These are phyloP conservation scores for Daldinia bambusicola DNA, from an alignment of 495 filamentous ascomycete species.

Conservation along the genomic window DNA sequence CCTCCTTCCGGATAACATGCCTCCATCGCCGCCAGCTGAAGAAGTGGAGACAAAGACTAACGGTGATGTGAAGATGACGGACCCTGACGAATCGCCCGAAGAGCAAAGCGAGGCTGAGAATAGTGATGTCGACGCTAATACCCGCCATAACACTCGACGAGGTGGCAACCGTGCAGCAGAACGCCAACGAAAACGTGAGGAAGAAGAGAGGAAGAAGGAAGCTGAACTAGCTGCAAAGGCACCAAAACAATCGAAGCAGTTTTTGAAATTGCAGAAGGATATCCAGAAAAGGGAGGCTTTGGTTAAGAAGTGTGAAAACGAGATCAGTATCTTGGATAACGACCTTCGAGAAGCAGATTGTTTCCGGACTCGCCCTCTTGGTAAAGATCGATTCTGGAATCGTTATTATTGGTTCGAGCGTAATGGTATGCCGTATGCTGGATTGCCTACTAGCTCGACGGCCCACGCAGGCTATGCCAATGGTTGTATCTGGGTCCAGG, in stretches of 20 bases:
- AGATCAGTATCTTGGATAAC: slow-evolving; percentile 85
- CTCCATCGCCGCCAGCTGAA: slow-evolving; percentile 71
- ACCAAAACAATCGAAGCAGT: slow-evolving; percentile 84
- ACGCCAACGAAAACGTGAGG: slow-evolving; percentile 85
- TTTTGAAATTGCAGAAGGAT: slow-evolving; percentile 84
- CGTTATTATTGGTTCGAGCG: slow-evolving; percentile 99
- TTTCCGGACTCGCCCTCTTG: slow-evolving; percentile 85
- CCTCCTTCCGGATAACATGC: slow-evolving; percentile 78
- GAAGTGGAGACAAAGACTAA: slow-evolving; percentile 55
- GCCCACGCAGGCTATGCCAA: slow-evolving; percentile 89
- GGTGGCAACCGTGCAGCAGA: slow-evolving; percentile 81
- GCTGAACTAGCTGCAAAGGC: slow-evolving; percentile 83
- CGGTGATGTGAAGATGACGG: slow-evolving; percentile 70
- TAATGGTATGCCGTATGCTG: slow-evolving; percentile 96
- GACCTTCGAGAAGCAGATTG: slow-evolving; percentile 94
- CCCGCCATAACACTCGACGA: slow-evolving; percentile 78
- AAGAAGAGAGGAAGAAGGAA: slow-evolving; percentile 81
- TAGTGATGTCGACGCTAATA: slow-evolving; percentile 70
- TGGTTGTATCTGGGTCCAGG: slow-evolving; percentile 94
- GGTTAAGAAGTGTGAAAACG: slow-evolving; percentile 81
- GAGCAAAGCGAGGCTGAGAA: slow-evolving; percentile 70
- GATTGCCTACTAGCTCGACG: slow-evolving; percentile 87
- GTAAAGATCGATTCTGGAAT: slow-evolving; percentile 96
- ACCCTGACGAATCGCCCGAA: slow-evolving; percentile 67
- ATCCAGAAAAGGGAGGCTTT: slow-evolving; percentile 85